Conservation (phyloP, 371 early-diverging fungal species). For the Chytridium lagenaria region DNA sequence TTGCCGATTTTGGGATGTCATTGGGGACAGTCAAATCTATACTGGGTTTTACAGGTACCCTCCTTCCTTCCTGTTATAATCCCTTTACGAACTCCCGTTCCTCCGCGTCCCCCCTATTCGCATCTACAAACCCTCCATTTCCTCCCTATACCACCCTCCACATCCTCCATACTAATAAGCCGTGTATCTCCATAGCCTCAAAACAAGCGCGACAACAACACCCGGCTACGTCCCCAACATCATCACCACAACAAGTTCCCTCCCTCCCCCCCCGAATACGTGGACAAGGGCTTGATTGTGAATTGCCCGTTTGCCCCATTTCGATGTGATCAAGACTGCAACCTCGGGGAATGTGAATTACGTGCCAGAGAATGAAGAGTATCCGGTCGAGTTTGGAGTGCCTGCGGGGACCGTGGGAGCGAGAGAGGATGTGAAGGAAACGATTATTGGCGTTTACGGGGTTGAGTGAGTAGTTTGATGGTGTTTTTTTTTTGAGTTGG, state of each 20-base stretch:
- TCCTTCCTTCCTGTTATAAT: too few relatives aligned
- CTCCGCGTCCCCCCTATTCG: too few relatives aligned
- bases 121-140: too few relatives aligned
- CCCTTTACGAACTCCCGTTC: too few relatives aligned
- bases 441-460: not conserved
- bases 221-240: not conserved
- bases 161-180: not conserved
- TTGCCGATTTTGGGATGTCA: conserved; percentile 5
- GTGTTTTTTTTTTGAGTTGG: not conserved
- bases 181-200: not conserved
- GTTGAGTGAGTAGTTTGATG: not conserved
- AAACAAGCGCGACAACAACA: not conserved
- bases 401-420: not conserved
- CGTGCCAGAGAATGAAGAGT: conserved; percentile 9
- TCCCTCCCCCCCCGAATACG: not conserved
- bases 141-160: not conserved
- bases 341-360: not conserved
- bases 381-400: not conserved
- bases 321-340: not conserved
- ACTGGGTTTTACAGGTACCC: conserved; percentile 2
- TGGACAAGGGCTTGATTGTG: not conserved
- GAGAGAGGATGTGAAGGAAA: not conserved
- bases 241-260: not conserved
- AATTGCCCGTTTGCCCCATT: conserved; percentile 12
- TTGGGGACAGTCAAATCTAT: not conserved